Evolutionary conservation across 768 basidiomycete species (phyloP), one percentile per base, ranked within the genome.

Genomic region (Lactarius psammicola): DNA sequence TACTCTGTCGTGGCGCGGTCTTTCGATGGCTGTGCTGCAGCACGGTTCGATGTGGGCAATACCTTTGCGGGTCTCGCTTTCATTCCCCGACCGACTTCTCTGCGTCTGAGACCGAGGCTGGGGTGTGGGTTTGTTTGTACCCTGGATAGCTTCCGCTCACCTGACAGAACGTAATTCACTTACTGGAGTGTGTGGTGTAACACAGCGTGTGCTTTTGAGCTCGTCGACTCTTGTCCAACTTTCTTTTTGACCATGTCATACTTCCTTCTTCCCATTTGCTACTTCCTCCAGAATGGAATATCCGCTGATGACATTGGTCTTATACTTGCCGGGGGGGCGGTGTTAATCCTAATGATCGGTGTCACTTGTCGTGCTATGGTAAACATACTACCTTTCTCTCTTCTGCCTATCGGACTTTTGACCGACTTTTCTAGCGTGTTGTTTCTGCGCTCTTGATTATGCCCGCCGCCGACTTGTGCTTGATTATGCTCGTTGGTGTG

Each of bases 41-140:
- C 20, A n/a, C 4, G 34, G 51, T 42, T 56, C 36, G 4, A 28
- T 18, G 23, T n/a, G n/a, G 30, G 20, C 1, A 26, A 13, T 15
- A 9, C 51, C 17, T 15, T 55, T 8, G 20, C 26, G 18, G 31
- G 23, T 46, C 60, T 18, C 53, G 20, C 15, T 36, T 59, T 36
- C 38, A 6, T 31, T 3, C 17, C 33, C 38, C 11, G 13, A 49
- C 9, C 10, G 63, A 44, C 58, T 5, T 11, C 40, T 1, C 28
- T 20, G 20, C 26, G 20, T 59, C 15, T 60, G 28, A 31, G 44
- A n/a, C 13, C 53, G 26, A 54, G 53, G 26, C 64, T 60, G 64
- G 59, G 57, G 33, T 30, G 6, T 31, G 53, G 10, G 36, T 33
- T 38, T 54, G 30, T 17, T 46, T 11, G 6, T 3, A 31, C 26